Conservation (phyloP, 1,284 basidiomycete species). For the Cutaneotrichosporon sp. region DNA sequence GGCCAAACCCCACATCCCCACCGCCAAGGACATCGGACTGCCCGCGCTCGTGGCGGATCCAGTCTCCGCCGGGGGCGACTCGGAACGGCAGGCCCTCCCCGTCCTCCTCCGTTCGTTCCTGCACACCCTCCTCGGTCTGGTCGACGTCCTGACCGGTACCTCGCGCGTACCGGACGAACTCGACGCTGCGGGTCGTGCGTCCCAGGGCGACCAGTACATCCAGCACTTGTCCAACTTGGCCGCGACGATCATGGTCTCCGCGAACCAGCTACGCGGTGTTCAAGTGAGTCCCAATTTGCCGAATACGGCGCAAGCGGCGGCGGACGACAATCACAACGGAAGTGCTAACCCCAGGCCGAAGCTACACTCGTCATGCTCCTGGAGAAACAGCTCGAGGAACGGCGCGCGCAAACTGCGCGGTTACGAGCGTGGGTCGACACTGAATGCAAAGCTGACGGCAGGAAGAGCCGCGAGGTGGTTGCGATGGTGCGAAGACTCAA, state of each 20-base stretch:
- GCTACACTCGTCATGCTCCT: conserved; percentile 43
- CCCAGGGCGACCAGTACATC: conserved; percentile 47
- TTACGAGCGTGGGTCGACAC: conserved; percentile 25
- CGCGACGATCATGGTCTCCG: conserved; percentile 43
- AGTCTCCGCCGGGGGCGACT: conserved; percentile 10
- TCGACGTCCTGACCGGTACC: conserved; percentile 38
- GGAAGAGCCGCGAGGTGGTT: conserved; percentile 16
- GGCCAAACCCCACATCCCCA: conserved; percentile 35
- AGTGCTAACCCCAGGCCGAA: conserved; percentile 28
- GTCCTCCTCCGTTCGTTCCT: conserved; percentile 40
- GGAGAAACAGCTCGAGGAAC: conserved; percentile 39
- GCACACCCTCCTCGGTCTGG: conserved; percentile 38
- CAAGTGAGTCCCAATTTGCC: conserved; percentile 21
- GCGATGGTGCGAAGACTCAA: conserved; percentile 15
- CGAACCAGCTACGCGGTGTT: conserved; percentile 37
- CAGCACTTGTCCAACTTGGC: conserved; percentile 43
- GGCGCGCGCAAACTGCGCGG: conserved; percentile 29
- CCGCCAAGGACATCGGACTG: conserved; percentile 31
- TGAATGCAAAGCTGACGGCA: conserved; percentile 1
- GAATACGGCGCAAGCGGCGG: no score
- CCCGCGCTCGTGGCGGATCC: conserved; percentile 25
- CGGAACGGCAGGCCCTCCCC: conserved; percentile 24
- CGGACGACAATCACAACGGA: no score
- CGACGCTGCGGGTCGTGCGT: conserved; percentile 28
- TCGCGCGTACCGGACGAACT: conserved; percentile 39